phyloP scores from a whole-genome alignment of 2,329 filamentous ascomycete species.

The Pezicula neosporulosa region DNA sequence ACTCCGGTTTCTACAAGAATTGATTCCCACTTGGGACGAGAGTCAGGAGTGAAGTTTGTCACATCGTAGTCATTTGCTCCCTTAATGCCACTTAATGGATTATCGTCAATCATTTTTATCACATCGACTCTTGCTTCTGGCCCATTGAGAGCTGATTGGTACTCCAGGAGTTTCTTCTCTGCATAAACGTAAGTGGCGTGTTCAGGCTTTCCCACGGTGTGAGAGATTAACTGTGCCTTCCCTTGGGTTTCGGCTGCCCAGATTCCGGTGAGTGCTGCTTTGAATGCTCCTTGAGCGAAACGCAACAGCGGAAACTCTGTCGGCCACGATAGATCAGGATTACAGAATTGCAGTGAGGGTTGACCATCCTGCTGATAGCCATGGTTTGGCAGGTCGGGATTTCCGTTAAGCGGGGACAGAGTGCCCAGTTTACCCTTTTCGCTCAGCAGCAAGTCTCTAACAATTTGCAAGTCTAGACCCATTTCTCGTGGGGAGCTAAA shows the following conservation, averaged over 20 bases:
- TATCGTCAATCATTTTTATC: constrained; percentile 74
- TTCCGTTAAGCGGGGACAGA: constrained; percentile 58
- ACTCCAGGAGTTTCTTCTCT: constrained; percentile 34
- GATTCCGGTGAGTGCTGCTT: constrained; percentile 66
- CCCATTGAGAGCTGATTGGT: not conserved
- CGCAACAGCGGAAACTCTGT: constrained; percentile 59
- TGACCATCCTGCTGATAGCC: constrained; percentile 54
- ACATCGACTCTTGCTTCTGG: constrained; percentile 37
- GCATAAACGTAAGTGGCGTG: constrained; percentile 70
- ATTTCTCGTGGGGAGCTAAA: constrained; percentile 70
- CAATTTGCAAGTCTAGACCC: constrained; percentile 68
- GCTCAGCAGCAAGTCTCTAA: constrained; percentile 64
- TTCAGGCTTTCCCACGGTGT: constrained; percentile 58
- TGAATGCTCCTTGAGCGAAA: constrained; percentile 66
- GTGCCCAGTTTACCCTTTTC: constrained; percentile 64
- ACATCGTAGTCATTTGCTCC: constrained; percentile 60
- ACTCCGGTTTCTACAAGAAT: constrained; percentile 69
- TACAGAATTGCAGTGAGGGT: constrained; percentile 65
- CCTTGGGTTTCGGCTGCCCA: constrained; percentile 53
- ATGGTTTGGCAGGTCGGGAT: constrained; percentile 56
- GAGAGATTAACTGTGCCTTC: constrained; percentile 36
- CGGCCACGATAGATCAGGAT: constrained; percentile 55
- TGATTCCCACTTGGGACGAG: constrained; percentile 54
- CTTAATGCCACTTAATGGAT: constrained; percentile 64
- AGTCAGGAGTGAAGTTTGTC: too few relatives aligned